Evolutionary conservation across 305 asterid genomes (phyloP).

Genomic region (Fraxinus latifolia): DNA sequence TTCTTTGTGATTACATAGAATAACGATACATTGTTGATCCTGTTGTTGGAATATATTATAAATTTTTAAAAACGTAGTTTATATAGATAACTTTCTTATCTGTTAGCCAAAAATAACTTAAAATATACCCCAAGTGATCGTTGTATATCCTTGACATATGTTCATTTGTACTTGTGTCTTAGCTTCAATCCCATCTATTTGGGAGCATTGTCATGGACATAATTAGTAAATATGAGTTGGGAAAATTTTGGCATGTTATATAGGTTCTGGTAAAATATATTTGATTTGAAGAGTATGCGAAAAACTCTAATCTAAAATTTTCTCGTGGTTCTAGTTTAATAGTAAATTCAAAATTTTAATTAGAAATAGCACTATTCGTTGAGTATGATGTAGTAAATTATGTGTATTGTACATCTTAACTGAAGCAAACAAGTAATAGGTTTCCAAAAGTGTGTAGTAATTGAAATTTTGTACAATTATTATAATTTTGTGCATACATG

Average conservation of each 20-base stretch:
- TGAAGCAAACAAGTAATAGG: not conserved
- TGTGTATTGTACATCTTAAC: not conserved
- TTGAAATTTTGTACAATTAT: not conserved
- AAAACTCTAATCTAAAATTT: not conserved
- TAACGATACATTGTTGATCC: not conserved
- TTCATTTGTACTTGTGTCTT: not conserved
- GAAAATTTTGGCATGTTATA: not conserved
- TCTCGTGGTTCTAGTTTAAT: not conserved
- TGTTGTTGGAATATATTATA: not conserved
- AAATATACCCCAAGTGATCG: not conserved
- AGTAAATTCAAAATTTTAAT: not conserved
- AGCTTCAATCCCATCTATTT: conserved; percentile 5
- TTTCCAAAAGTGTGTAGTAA: not conserved
- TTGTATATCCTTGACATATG: not conserved
- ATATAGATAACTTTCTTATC: not conserved
- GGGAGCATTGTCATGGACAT: not conserved
- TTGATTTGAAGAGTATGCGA: not conserved
- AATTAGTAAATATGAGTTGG: not conserved
- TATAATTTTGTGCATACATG: not conserved
- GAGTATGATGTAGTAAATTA: not conserved
- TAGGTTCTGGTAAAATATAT: not conserved
- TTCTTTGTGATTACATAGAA: not conserved
- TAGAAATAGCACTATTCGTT: not conserved
- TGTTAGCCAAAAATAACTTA: not conserved
- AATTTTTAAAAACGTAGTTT: not conserved